Conservation (phyloP, 495 filamentous ascomycete species). For the Penicillium salamii region DNA sequence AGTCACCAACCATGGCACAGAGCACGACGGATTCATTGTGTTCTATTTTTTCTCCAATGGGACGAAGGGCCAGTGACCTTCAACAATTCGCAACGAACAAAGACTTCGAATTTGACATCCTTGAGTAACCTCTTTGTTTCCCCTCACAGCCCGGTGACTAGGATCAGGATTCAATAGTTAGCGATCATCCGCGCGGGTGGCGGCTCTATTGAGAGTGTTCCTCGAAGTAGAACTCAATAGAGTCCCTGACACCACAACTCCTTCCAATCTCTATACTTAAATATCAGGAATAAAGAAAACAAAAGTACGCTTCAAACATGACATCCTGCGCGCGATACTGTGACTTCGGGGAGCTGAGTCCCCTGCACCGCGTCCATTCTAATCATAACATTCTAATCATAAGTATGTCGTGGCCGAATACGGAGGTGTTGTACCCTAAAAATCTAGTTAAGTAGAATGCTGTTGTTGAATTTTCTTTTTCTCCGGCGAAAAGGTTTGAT, state of each 20-base stretch:
- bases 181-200: neutral
- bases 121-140: neutral
- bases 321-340: neutral
- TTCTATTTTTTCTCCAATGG: neutral
- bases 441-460: too few relatives aligned
- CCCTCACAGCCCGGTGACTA: neutral
- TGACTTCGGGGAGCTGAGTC: neutral
- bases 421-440: too few relatives aligned
- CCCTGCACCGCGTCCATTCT: neutral
- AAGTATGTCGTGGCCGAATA: neutral
- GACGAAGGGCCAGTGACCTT: neutral
- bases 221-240: neutral
- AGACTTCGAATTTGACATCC: neutral
- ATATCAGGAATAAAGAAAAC: neutral
- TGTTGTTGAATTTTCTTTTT: too few relatives aligned
- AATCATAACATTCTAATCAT: neutral
- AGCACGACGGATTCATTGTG: too few relatives aligned
- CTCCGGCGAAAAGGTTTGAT: too few relatives aligned
- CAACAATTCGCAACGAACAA: neutral
- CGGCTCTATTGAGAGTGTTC: slow-evolving; percentile 1
- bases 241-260: neutral
- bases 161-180: neutral
- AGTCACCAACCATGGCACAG: too few relatives aligned
- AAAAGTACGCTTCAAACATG: neutral
- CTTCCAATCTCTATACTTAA: neutral